Percentiles rank a stretch among this genome's conserved stretches.
These are phyloP conservation scores for Beauveria sp. DNA, from an alignment of 2,329 filamentous ascomycete genomes.

Conservation along the genomic window DNA sequence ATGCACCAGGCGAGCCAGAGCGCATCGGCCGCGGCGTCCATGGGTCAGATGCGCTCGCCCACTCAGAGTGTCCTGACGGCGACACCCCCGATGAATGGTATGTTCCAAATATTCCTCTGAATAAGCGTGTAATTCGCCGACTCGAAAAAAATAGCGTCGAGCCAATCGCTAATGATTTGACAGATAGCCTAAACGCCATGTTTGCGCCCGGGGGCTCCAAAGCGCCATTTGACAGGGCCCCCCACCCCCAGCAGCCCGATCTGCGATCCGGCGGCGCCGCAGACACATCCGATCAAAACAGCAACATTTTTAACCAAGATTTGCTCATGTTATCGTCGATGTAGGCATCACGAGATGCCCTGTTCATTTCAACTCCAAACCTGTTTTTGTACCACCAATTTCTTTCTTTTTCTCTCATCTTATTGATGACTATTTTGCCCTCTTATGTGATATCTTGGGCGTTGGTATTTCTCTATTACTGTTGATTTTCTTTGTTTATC, in stretches of 20 bases:
- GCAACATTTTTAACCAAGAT: conserved; percentile 7
- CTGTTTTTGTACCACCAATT: background rate
- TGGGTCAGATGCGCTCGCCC: background rate
- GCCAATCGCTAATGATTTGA: background rate
- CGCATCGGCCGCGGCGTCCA: background rate
- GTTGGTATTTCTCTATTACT: background rate
- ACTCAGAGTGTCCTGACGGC: background rate
- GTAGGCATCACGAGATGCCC: background rate
- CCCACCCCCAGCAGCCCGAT: no score
- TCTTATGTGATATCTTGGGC: background rate
- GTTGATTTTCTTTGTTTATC: background rate
- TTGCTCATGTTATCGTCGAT: background rate
- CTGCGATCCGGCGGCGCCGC: background rate
- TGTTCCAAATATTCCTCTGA: background rate
- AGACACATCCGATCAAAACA: background rate
- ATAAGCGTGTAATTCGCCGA: background rate
- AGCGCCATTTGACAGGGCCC: background rate
- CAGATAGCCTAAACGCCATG: background rate
- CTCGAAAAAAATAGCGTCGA: background rate
- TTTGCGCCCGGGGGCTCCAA: background rate
- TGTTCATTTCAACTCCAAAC: background rate
- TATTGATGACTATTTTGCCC: background rate
- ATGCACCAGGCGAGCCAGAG: conserved; percentile 7
- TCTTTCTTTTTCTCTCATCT: background rate
- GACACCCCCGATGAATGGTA: background rate